Evolutionary conservation across 495 filamentous ascomycete species (phyloP).

Genomic region (Trichocladium antarcticum): DNA sequence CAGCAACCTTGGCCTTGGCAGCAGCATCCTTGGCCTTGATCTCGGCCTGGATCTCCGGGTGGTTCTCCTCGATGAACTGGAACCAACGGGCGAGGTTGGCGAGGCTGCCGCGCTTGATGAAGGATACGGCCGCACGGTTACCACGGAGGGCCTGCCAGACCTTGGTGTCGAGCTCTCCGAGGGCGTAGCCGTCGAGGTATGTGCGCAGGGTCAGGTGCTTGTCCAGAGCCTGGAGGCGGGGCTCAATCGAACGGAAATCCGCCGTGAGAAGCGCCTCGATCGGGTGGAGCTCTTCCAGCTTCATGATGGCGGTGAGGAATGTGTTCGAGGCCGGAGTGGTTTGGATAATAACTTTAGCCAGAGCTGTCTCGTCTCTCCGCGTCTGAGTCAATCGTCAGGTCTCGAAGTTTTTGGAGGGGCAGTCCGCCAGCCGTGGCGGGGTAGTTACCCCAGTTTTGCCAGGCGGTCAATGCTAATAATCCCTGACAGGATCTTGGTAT

Average conservation of each 20-base stretch:
- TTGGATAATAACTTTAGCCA: not conserved
- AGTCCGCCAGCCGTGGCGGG: slow-evolving; percentile 12
- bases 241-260: slow-evolving; percentile 73
- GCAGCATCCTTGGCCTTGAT: slow-evolving; percentile 48
- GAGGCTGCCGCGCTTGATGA: slow-evolving; percentile 66
- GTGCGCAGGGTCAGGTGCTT: slow-evolving; percentile 77
- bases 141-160: slow-evolving; percentile 77
- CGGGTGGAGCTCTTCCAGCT: slow-evolving; percentile 39
- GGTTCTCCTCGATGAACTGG: slow-evolving; percentile 67
- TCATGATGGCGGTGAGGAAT: slow-evolving; percentile 28
- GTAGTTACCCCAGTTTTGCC: slow-evolving; percentile 6
- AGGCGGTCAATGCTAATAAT: slow-evolving; percentile 17
- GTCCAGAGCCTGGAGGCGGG: slow-evolving; percentile 64
- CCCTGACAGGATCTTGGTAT: not conserved
- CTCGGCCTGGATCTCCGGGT: slow-evolving; percentile 53
- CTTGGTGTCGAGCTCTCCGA: slow-evolving; percentile 67
- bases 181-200: slow-evolving; percentile 70
- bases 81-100: slow-evolving; percentile 84
- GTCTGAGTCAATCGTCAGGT: slow-evolving; percentile 16
- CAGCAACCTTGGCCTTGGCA: slow-evolving; percentile 59
- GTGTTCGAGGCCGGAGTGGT: not conserved
- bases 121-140: slow-evolving; percentile 73
- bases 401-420: slow-evolving; percentile 26
- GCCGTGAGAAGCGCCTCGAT: slow-evolving; percentile 42
- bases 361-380: not conserved